Conservation (phyloP, 2,329 filamentous ascomycete species). For the Aureobasidium sp. region DNA sequence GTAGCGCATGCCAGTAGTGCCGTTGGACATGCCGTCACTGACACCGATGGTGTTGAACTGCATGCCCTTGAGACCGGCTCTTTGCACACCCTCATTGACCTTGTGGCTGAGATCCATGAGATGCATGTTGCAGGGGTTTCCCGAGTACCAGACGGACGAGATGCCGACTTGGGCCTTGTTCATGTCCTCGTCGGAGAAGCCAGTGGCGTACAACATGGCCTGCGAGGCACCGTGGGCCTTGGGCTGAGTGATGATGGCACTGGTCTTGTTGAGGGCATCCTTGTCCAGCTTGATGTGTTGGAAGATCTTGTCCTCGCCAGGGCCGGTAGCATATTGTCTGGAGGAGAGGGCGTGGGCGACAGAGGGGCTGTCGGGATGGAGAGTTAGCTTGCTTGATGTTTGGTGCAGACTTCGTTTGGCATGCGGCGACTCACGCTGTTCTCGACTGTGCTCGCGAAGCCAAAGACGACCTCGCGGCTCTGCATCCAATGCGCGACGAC, state of each 20-base stretch:
- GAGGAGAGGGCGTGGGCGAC: neutral
- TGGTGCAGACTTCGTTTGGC: neutral
- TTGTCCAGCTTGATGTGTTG: constrained; percentile 16
- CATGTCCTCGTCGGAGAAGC: constrained; percentile 78
- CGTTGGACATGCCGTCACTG: constrained; percentile 97
- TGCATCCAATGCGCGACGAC: constrained; percentile 18
- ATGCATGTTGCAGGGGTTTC: constrained; percentile 99
- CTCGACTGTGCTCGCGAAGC: constrained; percentile 13
- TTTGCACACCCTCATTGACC: constrained; percentile 64
- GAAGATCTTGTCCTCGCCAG: constrained; percentile 17
- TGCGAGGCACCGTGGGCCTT: constrained; percentile 98
- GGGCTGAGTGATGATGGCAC: constrained; percentile 80
- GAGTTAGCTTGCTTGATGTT: neutral
- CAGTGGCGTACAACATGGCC: constrained; percentile 97
- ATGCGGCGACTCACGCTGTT: constrained; percentile 3
- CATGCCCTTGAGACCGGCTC: constrained; percentile 77
- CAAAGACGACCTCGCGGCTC: constrained; percentile 7
- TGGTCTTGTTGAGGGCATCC: constrained; percentile 68
- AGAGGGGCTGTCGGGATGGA: neutral
- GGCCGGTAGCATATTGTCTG: constrained; percentile 14
- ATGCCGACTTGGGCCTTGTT: constrained; percentile 97
- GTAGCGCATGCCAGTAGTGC: constrained; percentile 93
- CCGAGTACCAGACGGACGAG: constrained; percentile 95
- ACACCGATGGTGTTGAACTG: constrained; percentile 99
- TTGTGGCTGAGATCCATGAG: constrained; percentile 79